Base-by-base conservation (phyloP, 306 rosid species). In the Glycyrrhiza uralensis region DNA sequence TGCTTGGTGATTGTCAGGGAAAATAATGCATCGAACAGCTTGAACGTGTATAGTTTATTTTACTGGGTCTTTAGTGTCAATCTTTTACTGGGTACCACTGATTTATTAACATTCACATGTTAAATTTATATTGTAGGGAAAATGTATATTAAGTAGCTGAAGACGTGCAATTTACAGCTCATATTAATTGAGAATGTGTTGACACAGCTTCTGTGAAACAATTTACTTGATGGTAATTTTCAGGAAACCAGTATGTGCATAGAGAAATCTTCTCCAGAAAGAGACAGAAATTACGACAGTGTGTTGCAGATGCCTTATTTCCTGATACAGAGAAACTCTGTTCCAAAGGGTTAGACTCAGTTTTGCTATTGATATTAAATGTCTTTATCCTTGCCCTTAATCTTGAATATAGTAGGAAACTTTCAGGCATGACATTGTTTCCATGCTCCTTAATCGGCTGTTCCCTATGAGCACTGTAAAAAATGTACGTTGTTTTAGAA, bases 381-480 rank as follows among this genome's bases (percentile, higher is more conserved):
- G 15, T 47, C 41, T 74, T 58, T 57, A 20, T 80, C 58, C 69
- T 42, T 57, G 55, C 66, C 49, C 61, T 65, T 32, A 23, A 30
- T 71, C 38, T 26, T 52, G 73, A 58, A 79, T 57, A 45, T 42
- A 50, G 46, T 68, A 10, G 50, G 80, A 49, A 71, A 28, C 82
- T 83, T 79, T 68, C 89, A 90, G 96, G 90, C 66, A 52, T 59
- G 78, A 76, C 81, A 72, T 91, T 79, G 74, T 86, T 76, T 72
- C 86, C 61, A 12, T 67, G 63, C 98, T 93, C 62, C 89, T 93
- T 70, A 65, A 74, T 59, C 90, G 97, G 84, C 90, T 93, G 63
- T 65, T 80, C 57, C 90, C 90, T 2, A 45, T 38, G 66, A 76
- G 77, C 81, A 52, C 28, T 4, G 68, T 67, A 49, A 84, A 69